Evolutionary conservation across 257 asterid species (phyloP), one percentile per base, ranked within the genome.

Genomic region (Lantana camara): DNA sequence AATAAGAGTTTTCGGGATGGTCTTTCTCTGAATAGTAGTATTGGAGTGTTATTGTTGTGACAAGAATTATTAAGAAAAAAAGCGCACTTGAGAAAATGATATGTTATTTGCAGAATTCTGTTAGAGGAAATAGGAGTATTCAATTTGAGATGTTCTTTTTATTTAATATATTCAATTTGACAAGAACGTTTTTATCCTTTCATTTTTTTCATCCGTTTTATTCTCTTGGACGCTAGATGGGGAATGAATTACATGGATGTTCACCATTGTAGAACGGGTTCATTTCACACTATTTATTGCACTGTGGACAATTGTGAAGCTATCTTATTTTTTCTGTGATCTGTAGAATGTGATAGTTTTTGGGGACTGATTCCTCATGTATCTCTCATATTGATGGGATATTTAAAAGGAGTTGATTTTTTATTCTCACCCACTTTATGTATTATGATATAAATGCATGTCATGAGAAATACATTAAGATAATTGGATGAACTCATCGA

Each of bases 321-420:
- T 42, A 42, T 14, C 17, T 42, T 42, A 13, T 3, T 13, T 12
- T 13, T 42, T 4, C 35, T 42, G 19, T 9, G 5, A 19, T 14
- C 19, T 3, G 7, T 0, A n/a, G 13, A n/a, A 42, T 42, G 3
- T 13, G 48, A 42, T 14, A 13, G 16, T 42, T 4, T 5, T 14
- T 16, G n/a, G 17, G 16, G 17, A 12, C 17, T 42, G 48, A 9
- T 42, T 42, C 19, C 17, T 12, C 19, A 13, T 42, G 0, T 42
- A 42, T 42, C 48, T 42, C 48, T 42, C 48, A 42, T 42, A 42
- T 42, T 42, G 48, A 42, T 42, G 48, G 48, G 17, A 42, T 7
- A 42, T 42, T 8, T 14, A 42, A 42, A 42, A 42, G 16, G 17
- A n/a, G 48, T 1, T 42, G 48, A 42, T 13, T 42, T 42, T 42